Conservation (phyloP, 768 basidiomycete genomes). For the Gyrodon lividus region DNA sequence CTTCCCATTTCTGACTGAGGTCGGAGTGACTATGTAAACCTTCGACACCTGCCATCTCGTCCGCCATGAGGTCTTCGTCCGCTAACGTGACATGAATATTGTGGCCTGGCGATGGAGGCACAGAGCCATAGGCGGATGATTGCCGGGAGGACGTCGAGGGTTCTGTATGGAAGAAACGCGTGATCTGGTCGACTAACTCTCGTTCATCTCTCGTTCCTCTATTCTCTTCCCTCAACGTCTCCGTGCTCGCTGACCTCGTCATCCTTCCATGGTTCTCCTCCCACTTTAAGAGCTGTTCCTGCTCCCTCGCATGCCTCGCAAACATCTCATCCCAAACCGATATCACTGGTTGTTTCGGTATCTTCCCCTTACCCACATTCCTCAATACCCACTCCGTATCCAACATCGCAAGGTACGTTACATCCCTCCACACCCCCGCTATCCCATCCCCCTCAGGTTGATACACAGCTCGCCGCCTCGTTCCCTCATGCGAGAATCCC, state of each 20-base stretch:
- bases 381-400: conserved; percentile 59
- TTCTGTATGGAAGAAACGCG: background rate
- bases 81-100: conserved; percentile 13
- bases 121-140: conserved; percentile 17
- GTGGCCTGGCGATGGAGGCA: conserved; percentile 20
- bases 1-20: conserved; percentile 10
- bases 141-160: conserved; percentile 4
- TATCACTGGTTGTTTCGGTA: conserved; percentile 26
- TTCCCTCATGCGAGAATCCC: conserved; percentile 65
- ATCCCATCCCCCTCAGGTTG: conserved; percentile 38
- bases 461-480: conserved; percentile 52
- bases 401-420: conserved; percentile 57
- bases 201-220: background rate
- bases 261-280: conserved; percentile 36
- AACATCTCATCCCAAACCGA: conserved; percentile 66
- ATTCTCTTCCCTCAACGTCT: conserved; percentile 37
- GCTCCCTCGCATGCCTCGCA: conserved; percentile 53
- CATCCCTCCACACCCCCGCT: conserved; percentile 53
- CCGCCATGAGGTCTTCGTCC: conserved; percentile 13
- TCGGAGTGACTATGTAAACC: background rate
- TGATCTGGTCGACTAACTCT: conserved; percentile 16
- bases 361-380: conserved; percentile 16
- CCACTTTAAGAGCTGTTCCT: conserved; percentile 54
- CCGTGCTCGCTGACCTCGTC: conserved; percentile 39
- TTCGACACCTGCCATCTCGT: background rate